Conservation (phyloP, 2,329 filamentous ascomycete genomes). For the Corinectria fuckeliana region DNA sequence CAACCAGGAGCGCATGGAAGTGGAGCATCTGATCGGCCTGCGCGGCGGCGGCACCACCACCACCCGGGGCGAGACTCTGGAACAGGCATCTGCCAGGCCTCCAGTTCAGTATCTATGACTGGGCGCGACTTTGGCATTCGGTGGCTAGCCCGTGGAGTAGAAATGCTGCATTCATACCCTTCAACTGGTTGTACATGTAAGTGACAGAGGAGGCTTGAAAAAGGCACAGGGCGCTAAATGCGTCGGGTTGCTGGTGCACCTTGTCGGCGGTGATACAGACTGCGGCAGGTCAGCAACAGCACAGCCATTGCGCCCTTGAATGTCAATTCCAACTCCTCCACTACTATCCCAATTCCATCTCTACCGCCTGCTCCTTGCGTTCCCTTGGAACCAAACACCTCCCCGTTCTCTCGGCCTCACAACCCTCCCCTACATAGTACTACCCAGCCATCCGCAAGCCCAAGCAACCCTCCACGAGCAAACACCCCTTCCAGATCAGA, state of each 20-base stretch:
- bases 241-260: too few relatives aligned
- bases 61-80: not conserved
- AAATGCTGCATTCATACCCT: too few relatives aligned
- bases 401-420: not conserved
- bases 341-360: not conserved
- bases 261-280: too few relatives aligned
- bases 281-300: too few relatives aligned
- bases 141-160: too few relatives aligned
- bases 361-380: too few relatives aligned
- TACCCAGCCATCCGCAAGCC: not conserved
- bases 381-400: too few relatives aligned
- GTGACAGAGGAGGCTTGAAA: not conserved
- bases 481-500: not conserved
- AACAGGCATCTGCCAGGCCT: not conserved
- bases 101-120: not conserved
- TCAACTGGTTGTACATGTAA: not conserved
- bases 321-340: not conserved
- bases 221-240: too few relatives aligned
- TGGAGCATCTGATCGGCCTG: conserved; percentile 10
- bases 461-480: not conserved
- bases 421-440: not conserved
- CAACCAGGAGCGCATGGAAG: conserved; percentile 13
- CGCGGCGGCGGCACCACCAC: not conserved
- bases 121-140: not conserved
- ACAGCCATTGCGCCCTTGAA: not conserved